phyloP scores from a whole-genome alignment of 2,329 filamentous ascomycete genomes.

The Cladosporium velox region DNA sequence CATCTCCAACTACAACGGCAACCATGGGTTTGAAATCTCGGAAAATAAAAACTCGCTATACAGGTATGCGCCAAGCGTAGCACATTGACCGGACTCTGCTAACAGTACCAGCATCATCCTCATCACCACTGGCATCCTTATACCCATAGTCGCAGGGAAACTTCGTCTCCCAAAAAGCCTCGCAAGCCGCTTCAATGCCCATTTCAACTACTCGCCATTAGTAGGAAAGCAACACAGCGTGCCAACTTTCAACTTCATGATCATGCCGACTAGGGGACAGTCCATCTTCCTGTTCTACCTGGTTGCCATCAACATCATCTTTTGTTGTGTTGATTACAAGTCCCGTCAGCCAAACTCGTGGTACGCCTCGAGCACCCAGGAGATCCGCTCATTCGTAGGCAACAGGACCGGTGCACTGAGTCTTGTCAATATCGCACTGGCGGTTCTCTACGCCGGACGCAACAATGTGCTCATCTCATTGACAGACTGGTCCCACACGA shows the following conservation, averaged over 20 bases:
- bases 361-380: constrained; percentile 23
- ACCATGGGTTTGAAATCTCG: constrained; percentile 34
- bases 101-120: constrained; percentile 26
- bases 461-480: constrained; percentile 54
- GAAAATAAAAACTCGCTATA: constrained; percentile 37
- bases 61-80: constrained; percentile 28
- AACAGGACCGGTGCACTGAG: constrained; percentile 47
- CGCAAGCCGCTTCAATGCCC: constrained; percentile 23
- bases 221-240: constrained; percentile 23
- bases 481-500: constrained; percentile 54
- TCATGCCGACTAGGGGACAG: constrained; percentile 33
- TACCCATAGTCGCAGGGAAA: constrained; percentile 27
- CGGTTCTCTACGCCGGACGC: constrained; percentile 49
- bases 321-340: constrained; percentile 32
- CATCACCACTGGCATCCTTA: constrained; percentile 25
- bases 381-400: constrained; percentile 41
- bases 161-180: constrained; percentile 23
- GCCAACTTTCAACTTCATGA: constrained; percentile 18
- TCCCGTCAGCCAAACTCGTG: constrained; percentile 32
- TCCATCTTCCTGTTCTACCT: constrained; percentile 35
- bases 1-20: constrained; percentile 31
- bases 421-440: constrained; percentile 46
- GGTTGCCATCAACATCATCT: constrained; percentile 35
- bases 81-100: background rate
- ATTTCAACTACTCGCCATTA: constrained; percentile 25